Evolutionary conservation across 2,329 filamentous ascomycete species (phyloP).

Genomic region (Microdochium bolleyi): DNA sequence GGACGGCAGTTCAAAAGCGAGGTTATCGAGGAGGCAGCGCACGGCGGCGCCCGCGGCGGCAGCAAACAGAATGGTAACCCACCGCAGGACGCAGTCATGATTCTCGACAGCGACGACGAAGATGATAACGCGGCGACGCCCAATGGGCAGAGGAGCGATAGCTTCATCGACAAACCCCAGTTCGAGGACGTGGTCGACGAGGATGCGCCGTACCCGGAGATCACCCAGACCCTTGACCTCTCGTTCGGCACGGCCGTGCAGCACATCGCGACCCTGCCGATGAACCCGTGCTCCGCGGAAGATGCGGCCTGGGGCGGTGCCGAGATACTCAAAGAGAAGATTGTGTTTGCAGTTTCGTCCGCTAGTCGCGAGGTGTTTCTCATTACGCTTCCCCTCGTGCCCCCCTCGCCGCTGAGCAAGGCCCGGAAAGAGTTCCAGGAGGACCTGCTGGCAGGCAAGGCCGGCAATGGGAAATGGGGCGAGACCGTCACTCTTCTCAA

Average conservation of each 20-base stretch:
- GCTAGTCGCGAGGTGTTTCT: conserved; percentile 48
- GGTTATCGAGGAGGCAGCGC: conserved; percentile 19
- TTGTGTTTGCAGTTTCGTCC: conserved; percentile 55
- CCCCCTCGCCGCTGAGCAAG: conserved; percentile 53
- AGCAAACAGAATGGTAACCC: conserved; percentile 43
- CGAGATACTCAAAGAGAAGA: conserved; percentile 44
- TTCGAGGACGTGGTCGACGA: conserved; percentile 46
- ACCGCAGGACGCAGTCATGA: conserved; percentile 46
- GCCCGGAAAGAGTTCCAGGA: conserved; percentile 42
- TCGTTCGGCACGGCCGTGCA: conserved; percentile 46
- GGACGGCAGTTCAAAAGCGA: conserved; percentile 48
- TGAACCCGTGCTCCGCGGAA: conserved; percentile 37
- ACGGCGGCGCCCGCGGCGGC: conserved; percentile 12
- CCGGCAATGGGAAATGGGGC: conserved; percentile 56
- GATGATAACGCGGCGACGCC: conserved; percentile 18
- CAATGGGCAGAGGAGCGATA: conserved; percentile 17
- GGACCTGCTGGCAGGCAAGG: conserved; percentile 42
- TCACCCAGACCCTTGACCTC: conserved; percentile 55
- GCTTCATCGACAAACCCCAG: conserved; percentile 44
- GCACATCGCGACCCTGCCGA: conserved; percentile 47
- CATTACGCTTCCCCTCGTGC: conserved; percentile 51
- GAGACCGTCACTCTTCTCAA: conserved; percentile 46
- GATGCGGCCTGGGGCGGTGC: conserved; percentile 39
- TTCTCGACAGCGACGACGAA: conserved; percentile 57
- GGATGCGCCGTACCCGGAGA: conserved; percentile 42